Percentiles rank a stretch among this genome's conserved stretches.
These are phyloP conservation scores for Penicillium sp. DNA, from an alignment of 2,329 filamentous ascomycete genomes.

Conservation along the genomic window DNA sequence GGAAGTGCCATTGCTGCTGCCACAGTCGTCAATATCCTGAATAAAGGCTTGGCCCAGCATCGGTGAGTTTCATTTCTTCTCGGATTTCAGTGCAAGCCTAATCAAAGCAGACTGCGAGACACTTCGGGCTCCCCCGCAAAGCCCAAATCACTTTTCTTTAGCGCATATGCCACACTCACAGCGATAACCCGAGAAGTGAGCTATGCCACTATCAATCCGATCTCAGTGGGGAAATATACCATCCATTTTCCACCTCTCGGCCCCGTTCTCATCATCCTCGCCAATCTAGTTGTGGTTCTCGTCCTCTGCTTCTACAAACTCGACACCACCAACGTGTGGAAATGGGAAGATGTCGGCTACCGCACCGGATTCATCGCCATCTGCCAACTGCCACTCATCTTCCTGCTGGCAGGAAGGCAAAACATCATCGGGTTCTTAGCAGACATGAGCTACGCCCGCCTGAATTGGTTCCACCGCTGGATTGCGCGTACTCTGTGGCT, in stretches of 20 bases:
- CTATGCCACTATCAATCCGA: conserved; percentile 44
- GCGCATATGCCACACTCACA: conserved; percentile 52
- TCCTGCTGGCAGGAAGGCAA: conserved; percentile 55
- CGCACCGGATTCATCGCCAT: conserved; percentile 54
- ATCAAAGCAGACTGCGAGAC: conserved; percentile 44
- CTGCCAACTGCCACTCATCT: conserved; percentile 55
- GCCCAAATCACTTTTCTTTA: conserved; percentile 51
- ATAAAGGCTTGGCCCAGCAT: conserved; percentile 50
- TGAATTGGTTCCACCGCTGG: conserved; percentile 56
- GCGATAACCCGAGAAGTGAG: conserved; percentile 55
- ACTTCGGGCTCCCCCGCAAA: conserved; percentile 49
- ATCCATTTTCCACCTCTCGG: conserved; percentile 42
- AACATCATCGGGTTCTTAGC: conserved; percentile 52
- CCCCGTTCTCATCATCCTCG: conserved; percentile 33
- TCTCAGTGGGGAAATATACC: conserved; percentile 32
- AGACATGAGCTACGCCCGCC: conserved; percentile 49
- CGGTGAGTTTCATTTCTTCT: conserved; percentile 35
- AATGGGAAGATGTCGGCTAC: conserved; percentile 58
- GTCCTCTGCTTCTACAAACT: conserved; percentile 57
- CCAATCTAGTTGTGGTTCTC: conserved; percentile 52
- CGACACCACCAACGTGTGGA: conserved; percentile 49
- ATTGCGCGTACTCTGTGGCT: conserved; percentile 52
- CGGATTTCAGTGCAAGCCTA: neutral
- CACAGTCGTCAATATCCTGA: conserved; percentile 42
- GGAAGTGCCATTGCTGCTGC: conserved; percentile 37